Evolutionary conservation across 495 filamentous ascomycete species (phyloP), one percentile per base, ranked within the genome.

Genomic region (Aspergillus diversus): DNA sequence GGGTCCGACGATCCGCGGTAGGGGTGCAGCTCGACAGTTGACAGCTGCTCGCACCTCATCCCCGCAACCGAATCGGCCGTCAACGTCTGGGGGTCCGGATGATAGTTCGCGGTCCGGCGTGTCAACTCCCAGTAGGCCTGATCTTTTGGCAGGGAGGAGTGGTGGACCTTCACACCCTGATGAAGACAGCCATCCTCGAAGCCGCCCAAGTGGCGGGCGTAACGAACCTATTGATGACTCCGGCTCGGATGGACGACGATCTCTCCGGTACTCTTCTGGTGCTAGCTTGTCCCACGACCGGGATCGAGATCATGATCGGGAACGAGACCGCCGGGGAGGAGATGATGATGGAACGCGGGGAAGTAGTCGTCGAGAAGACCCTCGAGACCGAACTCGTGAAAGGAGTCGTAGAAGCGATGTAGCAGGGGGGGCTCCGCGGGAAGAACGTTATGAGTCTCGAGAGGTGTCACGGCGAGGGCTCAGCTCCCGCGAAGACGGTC

Each of bases 371-470:
- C 75, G 78, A 15, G 78, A 80, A 37, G 75, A 78, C 3, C 66
- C 69, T 12, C 71, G 76, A 9, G 73, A 77, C 8, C 74, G 74
- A 15, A 60, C 59, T 13, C 73, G 76, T 13, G 78, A 81, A 37
- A 74, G 76, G 34, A 76, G 67, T 55, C 79, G 77, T 35, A 66
- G 77, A 33, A 75, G 74, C 46, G 75, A 79, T 55, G 70, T 67
- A 42, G 72, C 73, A 33, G 56, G 59, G 21, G 67, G 69, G n/a
- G 59, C 57, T 17, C 59, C 67, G 43, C 73, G 73, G 11, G 77
- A 79, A 33, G 76, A 78, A 5, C 74, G 71, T 3, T 76, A 74
- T 33, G 75, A 78, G 31, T 69, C 73, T 17, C 73, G 75, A 39
- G 75, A 78, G 54, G 64, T 57, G 9, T 64, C 73, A 27, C 77